These are phyloP conservation scores for Solanum lycopersicoides DNA, from an alignment of 257 asterid genomes.

Conservation along the genomic window DNA sequence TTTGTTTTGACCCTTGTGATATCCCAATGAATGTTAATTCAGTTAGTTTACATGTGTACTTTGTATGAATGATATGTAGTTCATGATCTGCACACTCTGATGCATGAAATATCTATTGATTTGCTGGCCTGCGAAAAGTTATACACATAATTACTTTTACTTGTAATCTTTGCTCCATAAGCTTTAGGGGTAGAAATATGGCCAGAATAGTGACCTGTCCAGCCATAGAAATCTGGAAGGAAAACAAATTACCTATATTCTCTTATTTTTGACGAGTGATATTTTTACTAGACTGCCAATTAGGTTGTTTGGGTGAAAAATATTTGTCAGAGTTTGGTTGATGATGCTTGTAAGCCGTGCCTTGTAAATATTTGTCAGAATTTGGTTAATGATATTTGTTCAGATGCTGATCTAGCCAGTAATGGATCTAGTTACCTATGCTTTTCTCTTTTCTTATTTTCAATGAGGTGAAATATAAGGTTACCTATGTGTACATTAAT, in stretches of 20 bases:
- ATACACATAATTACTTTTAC: not conserved
- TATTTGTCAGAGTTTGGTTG: not conserved
- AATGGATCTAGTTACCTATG: not conserved
- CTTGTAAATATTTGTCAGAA: not conserved
- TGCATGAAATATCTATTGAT: not conserved
- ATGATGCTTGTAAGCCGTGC: not conserved
- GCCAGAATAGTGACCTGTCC: not conserved
- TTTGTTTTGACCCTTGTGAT: conserved; percentile 17
- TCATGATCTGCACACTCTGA: not conserved
- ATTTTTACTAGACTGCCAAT: not conserved
- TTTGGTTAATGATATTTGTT: not conserved
- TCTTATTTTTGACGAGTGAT: not conserved
- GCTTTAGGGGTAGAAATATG: not conserved
- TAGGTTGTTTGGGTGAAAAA: not conserved
- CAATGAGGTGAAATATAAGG: not conserved
- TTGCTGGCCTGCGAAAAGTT: not conserved
- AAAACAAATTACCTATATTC: not conserved
- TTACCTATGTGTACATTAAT: not conserved
- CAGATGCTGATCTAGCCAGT: not conserved
- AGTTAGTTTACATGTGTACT: not conserved
- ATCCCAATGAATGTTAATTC: not conserved
- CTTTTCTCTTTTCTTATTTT: not conserved
- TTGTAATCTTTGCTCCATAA: not conserved
- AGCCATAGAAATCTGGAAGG: not conserved
- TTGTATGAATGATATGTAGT: not conserved